Evolutionary conservation across 345 rosid genomes (phyloP).

Genomic region (Hibiscus syriacus): DNA sequence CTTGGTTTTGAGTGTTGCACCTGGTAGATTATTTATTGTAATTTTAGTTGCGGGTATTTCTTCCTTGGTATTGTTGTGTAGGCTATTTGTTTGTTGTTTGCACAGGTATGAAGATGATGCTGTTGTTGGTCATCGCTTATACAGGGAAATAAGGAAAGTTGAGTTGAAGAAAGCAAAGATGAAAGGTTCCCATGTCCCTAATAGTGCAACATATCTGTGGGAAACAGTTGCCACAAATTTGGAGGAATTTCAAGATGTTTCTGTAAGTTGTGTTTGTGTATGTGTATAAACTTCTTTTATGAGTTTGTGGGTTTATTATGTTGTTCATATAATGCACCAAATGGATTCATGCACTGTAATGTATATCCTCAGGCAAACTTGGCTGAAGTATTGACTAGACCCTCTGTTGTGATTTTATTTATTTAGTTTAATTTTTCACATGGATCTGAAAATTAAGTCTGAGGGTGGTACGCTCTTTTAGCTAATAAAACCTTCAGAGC

Average conservation of each 20-base stretch:
- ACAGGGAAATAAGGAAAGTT: slow-evolving; percentile 83
- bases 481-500: not conserved
- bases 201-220: slow-evolving; percentile 72
- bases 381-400: not conserved
- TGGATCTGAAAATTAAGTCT: not conserved
- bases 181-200: slow-evolving; percentile 77
- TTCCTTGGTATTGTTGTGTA: not conserved
- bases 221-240: slow-evolving; percentile 92
- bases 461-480: not conserved
- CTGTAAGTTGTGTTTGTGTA: slow-evolving; percentile 28
- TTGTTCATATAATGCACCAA: not conserved
- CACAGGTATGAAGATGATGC: slow-evolving; percentile 95
- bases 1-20: not conserved
- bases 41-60: not conserved
- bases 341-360: not conserved
- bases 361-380: not conserved
- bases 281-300: not conserved
- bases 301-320: not conserved
- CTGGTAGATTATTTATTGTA: slow-evolving; percentile 1
- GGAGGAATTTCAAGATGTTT: slow-evolving; percentile 80
- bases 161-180: slow-evolving; percentile 70
- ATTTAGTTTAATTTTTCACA: not conserved
- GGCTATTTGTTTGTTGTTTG: slow-evolving; percentile 21
- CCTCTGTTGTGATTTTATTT: not conserved
- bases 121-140: slow-evolving; percentile 82